Evolutionary conservation across 345 rosid species (phyloP).

Genomic region (Rubroshorea leprosula): DNA sequence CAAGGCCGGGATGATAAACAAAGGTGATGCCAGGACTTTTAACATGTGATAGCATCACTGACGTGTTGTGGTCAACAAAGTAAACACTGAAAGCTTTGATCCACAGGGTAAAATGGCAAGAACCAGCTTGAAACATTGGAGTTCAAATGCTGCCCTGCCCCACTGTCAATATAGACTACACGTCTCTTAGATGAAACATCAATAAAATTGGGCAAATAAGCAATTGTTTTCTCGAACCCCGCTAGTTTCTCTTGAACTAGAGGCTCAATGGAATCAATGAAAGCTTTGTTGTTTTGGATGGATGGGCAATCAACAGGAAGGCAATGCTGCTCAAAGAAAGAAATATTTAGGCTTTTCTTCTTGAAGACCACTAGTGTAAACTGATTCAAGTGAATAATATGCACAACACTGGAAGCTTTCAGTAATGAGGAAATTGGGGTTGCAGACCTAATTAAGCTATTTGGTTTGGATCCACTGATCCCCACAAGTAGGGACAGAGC

Average conservation of each 20-base stretch:
- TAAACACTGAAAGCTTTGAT: conserved; percentile 55
- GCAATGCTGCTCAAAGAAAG: conserved; percentile 37
- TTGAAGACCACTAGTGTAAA: conserved; percentile 67
- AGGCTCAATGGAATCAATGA: conserved; percentile 56
- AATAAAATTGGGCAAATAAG: conserved; percentile 60
- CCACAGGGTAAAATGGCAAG: conserved; percentile 61
- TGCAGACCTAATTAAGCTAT: conserved; percentile 66
- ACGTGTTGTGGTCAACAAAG: conserved; percentile 75
- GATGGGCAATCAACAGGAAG: conserved; percentile 64
- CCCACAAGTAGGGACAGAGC: conserved; percentile 75
- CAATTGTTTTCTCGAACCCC: conserved; percentile 35
- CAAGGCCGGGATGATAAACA: conserved; percentile 75
- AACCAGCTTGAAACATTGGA: conserved; percentile 42
- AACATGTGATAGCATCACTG: conserved; percentile 60
- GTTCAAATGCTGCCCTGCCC: conserved; percentile 56
- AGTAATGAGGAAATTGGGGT: conserved; percentile 64
- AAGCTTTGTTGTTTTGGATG: conserved; percentile 34
- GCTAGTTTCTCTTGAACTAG: conserved; percentile 33
- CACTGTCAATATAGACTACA: conserved; percentile 58
- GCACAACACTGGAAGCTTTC: conserved; percentile 62
- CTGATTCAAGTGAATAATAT: conserved; percentile 48
- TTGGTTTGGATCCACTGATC: conserved; percentile 33
- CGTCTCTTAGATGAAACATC: conserved; percentile 44
- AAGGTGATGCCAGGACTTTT: conserved; percentile 68
- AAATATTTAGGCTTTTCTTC: conserved; percentile 34